Percentiles rank a stretch among this genome's conserved stretches.
phyloP scores from a whole-genome alignment of 108 stramenopile species.

The Cylindrotheca fusiformis region DNA sequence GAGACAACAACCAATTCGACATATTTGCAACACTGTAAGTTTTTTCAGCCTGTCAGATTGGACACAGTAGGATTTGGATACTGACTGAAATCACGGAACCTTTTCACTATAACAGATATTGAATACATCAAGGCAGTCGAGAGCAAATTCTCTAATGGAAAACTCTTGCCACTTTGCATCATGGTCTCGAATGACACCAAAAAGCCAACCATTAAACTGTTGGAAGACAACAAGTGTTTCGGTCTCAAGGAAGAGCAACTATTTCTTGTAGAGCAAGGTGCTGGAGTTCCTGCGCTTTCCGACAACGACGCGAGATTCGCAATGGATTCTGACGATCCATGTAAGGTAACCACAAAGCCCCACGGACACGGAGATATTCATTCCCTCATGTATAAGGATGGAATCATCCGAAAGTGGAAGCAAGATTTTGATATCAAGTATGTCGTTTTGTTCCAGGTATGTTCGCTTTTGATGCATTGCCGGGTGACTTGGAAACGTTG shows the following conservation, averaged over 20 bases:
- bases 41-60: no score
- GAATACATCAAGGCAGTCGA: constrained; percentile 92
- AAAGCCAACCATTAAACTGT: constrained; percentile 70
- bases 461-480: neutral
- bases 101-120: constrained; percentile 59
- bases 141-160: constrained; percentile 50
- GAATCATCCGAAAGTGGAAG: constrained; percentile 80
- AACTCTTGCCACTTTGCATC: constrained; percentile 92
- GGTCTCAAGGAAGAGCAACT: constrained; percentile 89
- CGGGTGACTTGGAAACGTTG: neutral
- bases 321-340: constrained; percentile 62
- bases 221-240: constrained; percentile 85
- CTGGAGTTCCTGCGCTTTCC: constrained; percentile 89
- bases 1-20: constrained; percentile 83
- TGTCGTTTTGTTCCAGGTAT: constrained; percentile 88
- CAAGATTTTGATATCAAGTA: constrained; percentile 74
- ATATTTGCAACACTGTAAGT: constrained; percentile 77
- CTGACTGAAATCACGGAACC: no score
- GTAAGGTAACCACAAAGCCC: constrained; percentile 92
- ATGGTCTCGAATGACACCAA: constrained; percentile 98
- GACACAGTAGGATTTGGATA: no score
- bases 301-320: constrained; percentile 94
- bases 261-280: constrained; percentile 94
- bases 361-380: constrained; percentile 99
- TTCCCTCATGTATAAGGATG: constrained; percentile 82